Base-by-base conservation (phyloP, 352 stramenopile genomes). In the Globisporangium mamillatum region DNA sequence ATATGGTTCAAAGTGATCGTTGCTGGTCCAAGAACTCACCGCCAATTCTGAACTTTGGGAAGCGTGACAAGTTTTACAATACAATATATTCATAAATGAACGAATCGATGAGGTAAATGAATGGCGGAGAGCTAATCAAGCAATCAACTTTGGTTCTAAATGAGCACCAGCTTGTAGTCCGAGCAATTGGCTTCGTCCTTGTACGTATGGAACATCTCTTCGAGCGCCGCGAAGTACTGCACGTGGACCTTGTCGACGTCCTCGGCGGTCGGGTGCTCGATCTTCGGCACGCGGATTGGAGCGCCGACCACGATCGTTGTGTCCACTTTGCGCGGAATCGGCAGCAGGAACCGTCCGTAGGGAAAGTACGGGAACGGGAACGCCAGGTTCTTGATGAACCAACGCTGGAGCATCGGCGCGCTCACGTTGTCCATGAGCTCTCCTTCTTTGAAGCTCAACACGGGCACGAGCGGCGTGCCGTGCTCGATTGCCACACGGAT, bases 371-470 rank as follows among this genome's bases (percentile, higher is more conserved):
- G 88, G 67, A 93, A 88, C 55, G 88, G 88, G 53, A 95, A 89
- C 20, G 83, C 86, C 25, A 95, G 74, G 46, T 81, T 80, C 66
- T 89, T 90, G 61, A 94, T 75, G 50, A 89, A 93, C 88, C 88
- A 95, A 24, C 75, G 75, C 74, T 95, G 86, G 32, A 95, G 48
- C 60, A 77, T 69, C 12, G 88, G 84, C n/a, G 77, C 79, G n/a
- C 77, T 79, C 20, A 95, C 69, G 64, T 94, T 95, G 74, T 93
- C 85, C 79, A 95, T 80, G 63, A 88, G 82, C 56, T 95, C 88
- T 36, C 81, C 84, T 69, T 95, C 88, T 41, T 91, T 84, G 69
- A 92, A 95, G 68, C 86, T 93, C 10, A 95, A 71, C 36, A 95
- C 73, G 0, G 88, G 88, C 27, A 95, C 86, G 2, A 95, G 68